These are phyloP conservation scores for Diaporthe amygdali DNA, from an alignment of 2,329 filamentous ascomycete species.

Conservation along the genomic window DNA sequence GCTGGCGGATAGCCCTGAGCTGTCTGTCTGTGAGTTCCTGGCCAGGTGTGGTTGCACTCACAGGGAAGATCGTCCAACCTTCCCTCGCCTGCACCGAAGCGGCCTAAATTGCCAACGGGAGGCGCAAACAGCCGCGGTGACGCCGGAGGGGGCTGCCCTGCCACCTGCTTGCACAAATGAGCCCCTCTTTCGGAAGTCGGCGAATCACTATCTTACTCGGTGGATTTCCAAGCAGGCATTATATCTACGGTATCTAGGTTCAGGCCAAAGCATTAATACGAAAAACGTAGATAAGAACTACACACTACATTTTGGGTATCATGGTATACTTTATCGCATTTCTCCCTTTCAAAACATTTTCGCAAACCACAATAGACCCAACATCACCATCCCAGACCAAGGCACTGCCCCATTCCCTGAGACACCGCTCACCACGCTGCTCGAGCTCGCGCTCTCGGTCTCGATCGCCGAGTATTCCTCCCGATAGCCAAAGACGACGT, in stretches of 20 bases:
- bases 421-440: neutral
- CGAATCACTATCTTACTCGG: neutral
- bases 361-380: neutral
- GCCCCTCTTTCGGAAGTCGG: neutral
- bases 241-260: neutral
- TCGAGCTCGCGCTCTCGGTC: neutral
- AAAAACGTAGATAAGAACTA: neutral
- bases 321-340: neutral
- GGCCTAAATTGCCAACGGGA: neutral
- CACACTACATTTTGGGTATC: neutral
- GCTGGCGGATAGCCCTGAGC: neutral
- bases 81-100: conserved; percentile 1
- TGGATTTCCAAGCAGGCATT: neutral
- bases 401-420: neutral
- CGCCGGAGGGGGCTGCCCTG: neutral
- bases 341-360: neutral
- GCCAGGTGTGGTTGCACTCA: neutral
- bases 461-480: neutral
- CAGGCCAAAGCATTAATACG: neutral
- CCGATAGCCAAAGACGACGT: neutral
- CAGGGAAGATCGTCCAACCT: neutral
- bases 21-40: neutral
- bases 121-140: neutral
- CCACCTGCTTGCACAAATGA: neutral
- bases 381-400: neutral